A percentile compares a stretch with the other conserved stretches of the same genome.
phyloP scores from a whole-genome alignment of 345 rosid genomes.

The Brassica cretica region DNA sequence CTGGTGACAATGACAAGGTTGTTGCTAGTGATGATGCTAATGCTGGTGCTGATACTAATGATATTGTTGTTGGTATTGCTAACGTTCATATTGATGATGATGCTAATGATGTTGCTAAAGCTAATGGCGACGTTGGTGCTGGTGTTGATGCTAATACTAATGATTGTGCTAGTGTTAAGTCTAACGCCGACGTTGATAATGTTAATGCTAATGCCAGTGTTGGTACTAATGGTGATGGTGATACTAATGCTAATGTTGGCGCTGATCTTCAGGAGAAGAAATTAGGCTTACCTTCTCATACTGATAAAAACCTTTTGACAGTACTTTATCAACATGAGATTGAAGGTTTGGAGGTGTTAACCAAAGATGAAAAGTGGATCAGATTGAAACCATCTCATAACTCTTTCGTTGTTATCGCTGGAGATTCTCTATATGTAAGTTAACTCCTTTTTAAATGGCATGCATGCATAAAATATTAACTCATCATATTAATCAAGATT shows the following conservation, averaged over 20 bases:
- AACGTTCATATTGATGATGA: too few relatives aligned
- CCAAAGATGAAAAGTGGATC: conserved; percentile 56
- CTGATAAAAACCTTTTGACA: conserved; percentile 56
- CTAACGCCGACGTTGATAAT: background rate
- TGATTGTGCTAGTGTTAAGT: background rate
- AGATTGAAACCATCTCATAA: conserved; percentile 45
- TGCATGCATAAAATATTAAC: background rate
- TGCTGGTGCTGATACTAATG: background rate
- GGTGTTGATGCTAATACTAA: background rate
- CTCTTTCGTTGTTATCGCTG: conserved; percentile 48
- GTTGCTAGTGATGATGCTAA: background rate
- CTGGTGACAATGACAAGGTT: background rate
- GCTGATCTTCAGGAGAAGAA: conserved; percentile 34
- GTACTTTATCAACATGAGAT: conserved; percentile 53
- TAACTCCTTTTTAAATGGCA: background rate
- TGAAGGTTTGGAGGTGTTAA: conserved; percentile 50
- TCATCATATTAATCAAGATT: background rate
- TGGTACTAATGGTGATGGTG: background rate
- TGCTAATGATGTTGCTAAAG: background rate
- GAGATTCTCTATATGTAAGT: conserved; percentile 54
- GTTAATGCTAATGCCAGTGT: background rate
- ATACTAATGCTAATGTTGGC: background rate
- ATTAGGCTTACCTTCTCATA: conserved; percentile 46
- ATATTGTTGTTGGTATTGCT: too few relatives aligned
- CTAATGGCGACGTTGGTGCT: background rate